Evolutionary conservation across 192 early-diverging fungal genomes (phyloP).

Genomic region (Coemansia sp.): DNA sequence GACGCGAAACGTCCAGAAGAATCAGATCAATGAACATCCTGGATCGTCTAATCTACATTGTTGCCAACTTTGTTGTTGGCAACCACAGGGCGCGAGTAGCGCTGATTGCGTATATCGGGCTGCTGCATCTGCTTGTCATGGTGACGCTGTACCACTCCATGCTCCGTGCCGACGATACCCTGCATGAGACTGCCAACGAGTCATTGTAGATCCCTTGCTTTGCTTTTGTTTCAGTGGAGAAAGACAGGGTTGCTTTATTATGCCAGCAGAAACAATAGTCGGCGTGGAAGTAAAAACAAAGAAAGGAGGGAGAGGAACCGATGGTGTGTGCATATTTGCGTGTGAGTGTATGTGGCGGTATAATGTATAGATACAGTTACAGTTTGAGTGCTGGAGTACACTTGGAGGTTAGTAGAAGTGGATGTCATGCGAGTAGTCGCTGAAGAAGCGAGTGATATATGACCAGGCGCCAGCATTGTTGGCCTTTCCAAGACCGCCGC

Average conservation of each 20-base stretch:
- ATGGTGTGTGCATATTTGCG: too few species aligned
- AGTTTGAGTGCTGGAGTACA: background rate
- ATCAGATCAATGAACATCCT: constrained; percentile 73
- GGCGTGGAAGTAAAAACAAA: too few species aligned
- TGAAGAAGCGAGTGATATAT: constrained; percentile 21
- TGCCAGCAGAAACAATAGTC: too few species aligned
- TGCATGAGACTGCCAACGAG: constrained; percentile 3
- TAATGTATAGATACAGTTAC: too few species aligned
- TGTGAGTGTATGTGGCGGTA: too few species aligned
- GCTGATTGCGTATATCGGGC: constrained; percentile 15
- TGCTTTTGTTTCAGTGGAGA: constrained; percentile 9
- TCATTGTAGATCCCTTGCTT: constrained; percentile 14
- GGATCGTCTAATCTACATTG: constrained; percentile 64
- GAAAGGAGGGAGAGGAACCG: too few species aligned
- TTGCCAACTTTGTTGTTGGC: constrained; percentile 37
- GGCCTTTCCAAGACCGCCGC: background rate
- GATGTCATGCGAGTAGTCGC: constrained; percentile 31
- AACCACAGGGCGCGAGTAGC: constrained; percentile 35
- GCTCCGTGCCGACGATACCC: constrained; percentile 21
- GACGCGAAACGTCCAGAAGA: constrained; percentile 69
- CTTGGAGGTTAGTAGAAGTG: constrained; percentile 22
- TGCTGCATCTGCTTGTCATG: constrained; percentile 81
- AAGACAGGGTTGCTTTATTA: constrained; percentile 3
- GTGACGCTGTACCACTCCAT: constrained; percentile 61
- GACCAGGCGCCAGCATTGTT: constrained; percentile 19